A percentile compares a stretch with the other conserved stretches of the same genome.
Conservation (phyloP, 2,329 filamentous ascomycete species). For the Bretziella fagacearum region DNA sequence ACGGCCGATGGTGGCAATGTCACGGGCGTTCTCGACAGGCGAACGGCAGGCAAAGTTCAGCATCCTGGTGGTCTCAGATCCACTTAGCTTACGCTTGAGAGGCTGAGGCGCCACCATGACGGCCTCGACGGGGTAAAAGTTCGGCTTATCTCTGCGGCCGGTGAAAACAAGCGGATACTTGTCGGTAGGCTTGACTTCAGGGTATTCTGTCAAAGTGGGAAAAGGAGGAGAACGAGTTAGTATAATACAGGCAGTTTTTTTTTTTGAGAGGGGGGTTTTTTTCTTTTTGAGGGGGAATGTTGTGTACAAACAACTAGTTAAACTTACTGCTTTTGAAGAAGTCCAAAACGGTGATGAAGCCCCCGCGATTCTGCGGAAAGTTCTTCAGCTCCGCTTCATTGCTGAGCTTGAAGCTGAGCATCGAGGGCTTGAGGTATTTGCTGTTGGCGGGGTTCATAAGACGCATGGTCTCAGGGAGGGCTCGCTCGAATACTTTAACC, state of each 20-base stretch:
- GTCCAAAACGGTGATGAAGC: constrained; percentile 25
- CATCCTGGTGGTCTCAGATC: constrained; percentile 49
- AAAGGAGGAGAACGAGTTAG: too few relatives aligned
- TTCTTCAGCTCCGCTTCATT: constrained; percentile 21
- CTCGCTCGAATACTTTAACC: background rate
- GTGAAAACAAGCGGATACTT: constrained; percentile 48
- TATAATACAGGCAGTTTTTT: too few relatives aligned
- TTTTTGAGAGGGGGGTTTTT: too few relatives aligned
- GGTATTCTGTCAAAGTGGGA: constrained; percentile 27
- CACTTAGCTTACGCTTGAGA: constrained; percentile 37
- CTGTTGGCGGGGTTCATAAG: background rate
- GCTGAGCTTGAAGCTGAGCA: constrained; percentile 20
- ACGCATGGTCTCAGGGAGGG: constrained; percentile 1
- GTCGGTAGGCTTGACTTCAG: constrained; percentile 19
- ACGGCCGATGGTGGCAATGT: constrained; percentile 43
- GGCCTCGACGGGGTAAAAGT: constrained; percentile 50
- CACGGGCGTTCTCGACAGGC: constrained; percentile 48
- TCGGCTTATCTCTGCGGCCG: constrained; percentile 38
- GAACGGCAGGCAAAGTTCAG: constrained; percentile 52
- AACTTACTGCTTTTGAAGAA: constrained; percentile 30
- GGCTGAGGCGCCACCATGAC: constrained; percentile 46
- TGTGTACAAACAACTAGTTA: too few relatives aligned
- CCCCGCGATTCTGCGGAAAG: constrained; percentile 18
- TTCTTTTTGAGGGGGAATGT: too few relatives aligned
- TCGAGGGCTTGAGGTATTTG: constrained; percentile 9